Percentiles rank a stretch among this genome's conserved stretches.
phyloP scores from a whole-genome alignment of 2,329 filamentous ascomycete genomes.

The Botrytis porri region DNA sequence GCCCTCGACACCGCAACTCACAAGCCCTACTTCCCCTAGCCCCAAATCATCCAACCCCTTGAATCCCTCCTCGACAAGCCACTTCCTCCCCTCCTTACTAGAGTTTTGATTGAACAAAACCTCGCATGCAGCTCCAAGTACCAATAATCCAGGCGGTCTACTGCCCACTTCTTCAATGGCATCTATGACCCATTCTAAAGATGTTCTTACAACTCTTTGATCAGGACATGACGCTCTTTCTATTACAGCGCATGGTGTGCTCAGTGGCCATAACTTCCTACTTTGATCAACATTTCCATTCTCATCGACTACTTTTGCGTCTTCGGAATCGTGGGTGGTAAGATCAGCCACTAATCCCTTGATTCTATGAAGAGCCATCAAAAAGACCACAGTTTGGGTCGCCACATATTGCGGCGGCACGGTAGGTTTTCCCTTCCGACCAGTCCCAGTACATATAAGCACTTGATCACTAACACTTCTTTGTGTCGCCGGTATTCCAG shows the following conservation, averaged over 20 bases:
- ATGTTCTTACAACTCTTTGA: slow-evolving; percentile 88
- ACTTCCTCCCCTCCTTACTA: slow-evolving; percentile 58
- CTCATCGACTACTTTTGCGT: slow-evolving; percentile 36
- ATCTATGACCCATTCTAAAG: slow-evolving; percentile 70
- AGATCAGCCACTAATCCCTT: slow-evolving; percentile 70
- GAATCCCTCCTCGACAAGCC: slow-evolving; percentile 88
- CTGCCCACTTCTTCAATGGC: slow-evolving; percentile 89
- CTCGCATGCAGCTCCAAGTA: slow-evolving; percentile 81
- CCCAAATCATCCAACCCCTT: slow-evolving; percentile 58
- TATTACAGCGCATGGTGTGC: slow-evolving; percentile 87
- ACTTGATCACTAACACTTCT: slow-evolving; percentile 88
- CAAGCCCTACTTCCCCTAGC: slow-evolving; percentile 25
- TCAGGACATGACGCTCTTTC: slow-evolving; percentile 93
- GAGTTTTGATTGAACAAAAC: slow-evolving; percentile 55
- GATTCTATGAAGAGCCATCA: slow-evolving; percentile 93
- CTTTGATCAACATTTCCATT: slow-evolving; percentile 36
- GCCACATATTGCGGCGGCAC: slow-evolving; percentile 75
- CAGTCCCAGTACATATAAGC: slow-evolving; percentile 93
- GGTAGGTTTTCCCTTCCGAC: slow-evolving; percentile 80
- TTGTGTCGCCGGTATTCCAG: slow-evolving; percentile 83
- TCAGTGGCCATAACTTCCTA: slow-evolving; percentile 62
- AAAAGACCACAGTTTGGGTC: slow-evolving; percentile 81
- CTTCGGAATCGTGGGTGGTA: slow-evolving; percentile 44
- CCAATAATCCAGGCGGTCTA: slow-evolving; percentile 81
- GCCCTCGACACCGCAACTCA: slow-evolving; percentile 22